Conservation (phyloP, 352 stramenopile genomes). For the Phytophthora multivora region DNA sequence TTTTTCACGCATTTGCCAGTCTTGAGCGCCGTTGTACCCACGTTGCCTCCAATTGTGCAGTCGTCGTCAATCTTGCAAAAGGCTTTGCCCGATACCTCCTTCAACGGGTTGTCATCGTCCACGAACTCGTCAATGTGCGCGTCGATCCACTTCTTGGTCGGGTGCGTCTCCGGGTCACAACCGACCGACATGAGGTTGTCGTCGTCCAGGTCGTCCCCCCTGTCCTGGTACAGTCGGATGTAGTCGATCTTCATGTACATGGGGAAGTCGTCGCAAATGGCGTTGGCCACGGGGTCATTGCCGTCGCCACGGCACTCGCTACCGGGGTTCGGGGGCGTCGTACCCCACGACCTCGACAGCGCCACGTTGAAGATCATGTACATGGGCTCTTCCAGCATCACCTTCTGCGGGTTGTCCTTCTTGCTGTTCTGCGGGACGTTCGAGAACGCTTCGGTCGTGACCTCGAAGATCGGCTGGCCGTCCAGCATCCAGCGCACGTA, state of each 20-base stretch:
- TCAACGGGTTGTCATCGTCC: conserved; percentile 55
- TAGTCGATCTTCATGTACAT: conserved; percentile 91
- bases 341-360: conserved; percentile 48
- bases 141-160: conserved; percentile 73
- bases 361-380: conserved; percentile 74
- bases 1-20: conserved; percentile 53
- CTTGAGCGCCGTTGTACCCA: conserved; percentile 27
- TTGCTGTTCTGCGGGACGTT: conserved; percentile 43
- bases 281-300: conserved; percentile 47
- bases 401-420: conserved; percentile 57
- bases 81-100: conserved; percentile 44
- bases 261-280: conserved; percentile 78
- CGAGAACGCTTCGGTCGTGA: conserved; percentile 51
- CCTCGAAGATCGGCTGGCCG: conserved; percentile 57
- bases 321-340: conserved; percentile 49
- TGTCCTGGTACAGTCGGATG: conserved; percentile 79
- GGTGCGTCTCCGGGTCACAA: conserved; percentile 64
- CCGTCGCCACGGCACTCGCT: conserved; percentile 55
- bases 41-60: conserved; percentile 52
- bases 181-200: conserved; percentile 62
- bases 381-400: conserved; percentile 69
- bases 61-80: conserved; percentile 53
- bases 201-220: conserved; percentile 25
- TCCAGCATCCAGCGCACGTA: conserved; percentile 68
- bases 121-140: conserved; percentile 70